Evolutionary conservation across 495 filamentous ascomycete genomes (phyloP).

Genomic region (Tuber microsphaerosporum): DNA sequence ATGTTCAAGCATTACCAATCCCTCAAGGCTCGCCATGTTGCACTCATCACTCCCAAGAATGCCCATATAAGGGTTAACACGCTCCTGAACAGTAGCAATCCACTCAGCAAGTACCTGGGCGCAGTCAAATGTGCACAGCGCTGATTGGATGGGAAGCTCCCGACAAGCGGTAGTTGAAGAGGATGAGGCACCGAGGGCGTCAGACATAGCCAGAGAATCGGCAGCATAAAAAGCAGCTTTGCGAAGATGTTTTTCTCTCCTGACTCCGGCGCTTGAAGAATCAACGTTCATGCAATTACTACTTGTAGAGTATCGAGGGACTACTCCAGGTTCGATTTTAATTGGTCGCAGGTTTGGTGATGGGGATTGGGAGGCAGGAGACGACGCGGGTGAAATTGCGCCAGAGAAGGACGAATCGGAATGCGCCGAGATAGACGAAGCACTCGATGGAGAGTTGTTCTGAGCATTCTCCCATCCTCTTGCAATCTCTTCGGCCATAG

Average conservation of each 20-base stretch:
- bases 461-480: conserved; percentile 51
- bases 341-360: conserved; percentile 45
- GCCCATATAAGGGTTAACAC: conserved; percentile 80
- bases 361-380: conserved; percentile 49
- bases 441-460: conserved; percentile 42
- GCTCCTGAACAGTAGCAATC: conserved; percentile 89
- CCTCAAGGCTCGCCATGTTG: conserved; percentile 68
- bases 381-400: conserved; percentile 52
- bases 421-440: conserved; percentile 48
- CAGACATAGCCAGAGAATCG: conserved; percentile 83
- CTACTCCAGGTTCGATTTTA: conserved; percentile 36
- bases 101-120: conserved; percentile 96
- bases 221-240: conserved; percentile 93
- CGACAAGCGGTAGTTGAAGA: conserved; percentile 78
- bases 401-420: conserved; percentile 49
- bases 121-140: conserved; percentile 91
- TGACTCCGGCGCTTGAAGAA: conserved; percentile 49
- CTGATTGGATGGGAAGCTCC: conserved; percentile 87
- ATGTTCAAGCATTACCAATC: conserved; percentile 82
- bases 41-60: conserved; percentile 75
- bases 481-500: conserved; percentile 83
- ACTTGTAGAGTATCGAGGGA: conserved; percentile 41
- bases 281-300: conserved; percentile 19
- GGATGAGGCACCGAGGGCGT: conserved; percentile 63
- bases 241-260: conserved; percentile 78